These are phyloP conservation scores for Macrolepiota dolichaula DNA, from an alignment of 768 basidiomycete genomes.

Conservation along the genomic window DNA sequence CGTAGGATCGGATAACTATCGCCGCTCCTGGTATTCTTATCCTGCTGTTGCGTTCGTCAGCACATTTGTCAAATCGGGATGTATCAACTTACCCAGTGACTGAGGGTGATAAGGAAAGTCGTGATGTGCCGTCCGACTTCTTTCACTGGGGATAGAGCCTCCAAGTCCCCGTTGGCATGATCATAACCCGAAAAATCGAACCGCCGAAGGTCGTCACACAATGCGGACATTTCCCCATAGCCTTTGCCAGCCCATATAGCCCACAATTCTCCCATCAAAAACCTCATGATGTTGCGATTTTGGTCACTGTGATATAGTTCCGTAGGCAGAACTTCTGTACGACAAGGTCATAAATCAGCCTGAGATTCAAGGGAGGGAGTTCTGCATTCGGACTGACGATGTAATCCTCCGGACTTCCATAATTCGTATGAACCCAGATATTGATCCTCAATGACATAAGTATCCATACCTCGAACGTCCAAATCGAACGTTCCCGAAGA, in stretches of 20 bases:
- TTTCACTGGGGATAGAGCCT: not conserved
- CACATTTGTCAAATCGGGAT: not conserved
- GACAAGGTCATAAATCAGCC: too few relatives aligned
- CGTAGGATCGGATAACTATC: not conserved
- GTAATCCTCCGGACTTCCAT: too few relatives aligned
- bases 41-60: not conserved
- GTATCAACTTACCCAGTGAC: not conserved
- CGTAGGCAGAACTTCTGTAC: not conserved
- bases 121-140: not conserved
- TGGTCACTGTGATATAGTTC: not conserved
- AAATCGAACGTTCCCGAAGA: not conserved
- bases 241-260: not conserved
- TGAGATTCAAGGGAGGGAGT: not conserved
- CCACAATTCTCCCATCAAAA: not conserved
- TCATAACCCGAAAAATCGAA: not conserved
- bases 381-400: not conserved
- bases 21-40: not conserved
- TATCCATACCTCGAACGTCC: not conserved
- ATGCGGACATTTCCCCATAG: not conserved
- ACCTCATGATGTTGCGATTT: not conserved
- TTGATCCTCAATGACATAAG: not conserved
- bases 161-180: not conserved
- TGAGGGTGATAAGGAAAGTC: not conserved
- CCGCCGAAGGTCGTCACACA: not conserved
- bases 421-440: too few relatives aligned